Evolutionary conservation across 305 asterid species (phyloP).

Genomic region (Petunia hybrid): DNA sequence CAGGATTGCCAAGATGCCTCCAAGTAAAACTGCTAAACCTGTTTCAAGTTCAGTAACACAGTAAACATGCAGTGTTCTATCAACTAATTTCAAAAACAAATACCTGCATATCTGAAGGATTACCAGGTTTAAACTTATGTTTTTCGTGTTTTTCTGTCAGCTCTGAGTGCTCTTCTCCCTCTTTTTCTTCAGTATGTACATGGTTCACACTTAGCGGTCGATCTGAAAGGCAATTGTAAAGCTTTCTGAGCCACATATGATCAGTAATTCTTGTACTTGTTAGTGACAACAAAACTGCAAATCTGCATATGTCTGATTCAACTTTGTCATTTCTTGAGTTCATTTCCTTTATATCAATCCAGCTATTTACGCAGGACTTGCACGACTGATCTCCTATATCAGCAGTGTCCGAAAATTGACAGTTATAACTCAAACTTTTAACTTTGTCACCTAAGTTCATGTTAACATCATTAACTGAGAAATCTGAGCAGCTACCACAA

Average conservation of each 20-base stretch:
- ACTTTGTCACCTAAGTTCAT: conserved; percentile 44
- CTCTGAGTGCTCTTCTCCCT: conserved; percentile 39
- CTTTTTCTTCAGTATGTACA: neutral
- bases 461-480: conserved; percentile 50
- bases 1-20: conserved; percentile 47
- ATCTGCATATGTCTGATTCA: conserved; percentile 53
- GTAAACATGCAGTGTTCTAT: neutral
- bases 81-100: neutral
- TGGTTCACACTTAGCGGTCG: neutral
- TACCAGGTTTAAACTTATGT: conserved; percentile 18
- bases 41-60: conserved; percentile 29
- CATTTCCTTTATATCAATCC: conserved; percentile 48
- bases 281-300: conserved; percentile 53
- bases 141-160: neutral
- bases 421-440: conserved; percentile 43
- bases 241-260: conserved; percentile 49
- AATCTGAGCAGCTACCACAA: conserved; percentile 65
- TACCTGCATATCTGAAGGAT: neutral
- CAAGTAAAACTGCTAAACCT: conserved; percentile 57
- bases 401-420: conserved; percentile 47
- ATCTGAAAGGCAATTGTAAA: conserved; percentile 50
- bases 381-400: conserved; percentile 44
- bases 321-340: conserved; percentile 27
- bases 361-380: conserved; percentile 32
- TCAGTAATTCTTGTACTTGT: conserved; percentile 56